Base-by-base conservation (phyloP, 768 basidiomycete species). In the Royoungia palumana region DNA sequence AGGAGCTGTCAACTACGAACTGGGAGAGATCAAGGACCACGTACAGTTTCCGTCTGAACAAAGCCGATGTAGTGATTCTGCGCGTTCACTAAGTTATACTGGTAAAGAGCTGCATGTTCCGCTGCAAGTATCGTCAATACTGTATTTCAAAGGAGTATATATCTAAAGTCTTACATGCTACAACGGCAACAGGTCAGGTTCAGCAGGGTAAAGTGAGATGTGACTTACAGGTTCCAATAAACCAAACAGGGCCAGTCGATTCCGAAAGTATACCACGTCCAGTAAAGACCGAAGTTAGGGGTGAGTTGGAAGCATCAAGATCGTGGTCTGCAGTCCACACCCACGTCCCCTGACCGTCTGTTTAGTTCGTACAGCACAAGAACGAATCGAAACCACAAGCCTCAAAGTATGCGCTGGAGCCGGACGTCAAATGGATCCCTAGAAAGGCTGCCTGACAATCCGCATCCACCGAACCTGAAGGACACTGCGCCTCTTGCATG, bases 291-390 rank as follows among this genome's bases (percentile, higher is more conserved):
- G 77, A 74, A 35, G 81, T 65, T 53, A 80, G 77, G 16, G 70
- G 69, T 25, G 73, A 58, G 9, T 68, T 67, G 44, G 82, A 78
- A 16, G 87, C 66, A 48, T 88, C 82, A 2, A 62, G 6, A 34
- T 62, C 61, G 55, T 92, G 89, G 56, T 92, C 89, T 12, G 88
- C 86, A 5, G 79, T 69, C 89, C 89, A 91, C 2, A 87, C 76
- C 89, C 87, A 90, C 13, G 80, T 76, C 4, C 83, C 85, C 82
- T 85, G 46, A 22, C 25, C 19, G 17, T 21, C 34, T 19, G 28
- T 30, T 54, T 13, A 52, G 20, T 46, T 6, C 4, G 35, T 7
- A 8, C 5, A 0, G 5, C 8, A 35, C n/a, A 12, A 14, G 16
- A 38, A 25, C 0, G 5, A 9, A 27, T 28, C n/a, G 11, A 41